Evolutionary conservation across 140 eudicot genomes (phyloP), one percentile per base, ranked within the genome.

Genomic region (Stevia rebaudiana): DNA sequence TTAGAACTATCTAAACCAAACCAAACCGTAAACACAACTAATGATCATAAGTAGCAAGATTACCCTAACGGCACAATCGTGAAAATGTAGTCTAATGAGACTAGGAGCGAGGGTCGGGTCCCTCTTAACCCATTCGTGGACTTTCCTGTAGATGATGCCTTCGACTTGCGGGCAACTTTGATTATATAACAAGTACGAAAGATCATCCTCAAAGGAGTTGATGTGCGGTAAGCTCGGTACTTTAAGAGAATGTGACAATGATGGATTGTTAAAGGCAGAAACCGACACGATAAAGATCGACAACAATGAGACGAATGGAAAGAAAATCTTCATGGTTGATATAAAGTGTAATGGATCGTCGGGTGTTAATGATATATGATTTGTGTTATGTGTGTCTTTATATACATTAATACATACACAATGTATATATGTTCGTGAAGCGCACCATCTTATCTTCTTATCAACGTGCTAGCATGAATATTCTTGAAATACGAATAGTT

Each of bases 41-140:
- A 4, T 28, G 33, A 28, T 28, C 33, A 41, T 43, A 46, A 6
- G 2, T 46, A 1, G 2, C 2, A 46, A 0, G 3, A 6, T 46
- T 46, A 66, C 97, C 83, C 95, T 79, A 56, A 86, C 84, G 25
- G 81, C 46, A 61, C 97, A 89, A 16, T 89, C 97, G 36, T 86
- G 97, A 79, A 83, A 89, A 42, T 81, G 89, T 16, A 89, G 68
- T 36, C 92, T 77, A 5, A 89, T 79, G 68, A 89, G 83, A 73
- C 86, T 76, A 16, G 97, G 83, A 36, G 87, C 95, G 41, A 89
- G 79, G 0, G 95, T 76, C 15, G 78, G 64, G 37, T 89, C 97
- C 36, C 70, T 86, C 3, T 77, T 72, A 41, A 79, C 44, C 95
- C 89, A 83, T 55, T 81, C 69, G 3, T 77, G 48, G n/a, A 86